phyloP scores from a whole-genome alignment of 345 rosid genomes.

The Murraya paniculata region DNA sequence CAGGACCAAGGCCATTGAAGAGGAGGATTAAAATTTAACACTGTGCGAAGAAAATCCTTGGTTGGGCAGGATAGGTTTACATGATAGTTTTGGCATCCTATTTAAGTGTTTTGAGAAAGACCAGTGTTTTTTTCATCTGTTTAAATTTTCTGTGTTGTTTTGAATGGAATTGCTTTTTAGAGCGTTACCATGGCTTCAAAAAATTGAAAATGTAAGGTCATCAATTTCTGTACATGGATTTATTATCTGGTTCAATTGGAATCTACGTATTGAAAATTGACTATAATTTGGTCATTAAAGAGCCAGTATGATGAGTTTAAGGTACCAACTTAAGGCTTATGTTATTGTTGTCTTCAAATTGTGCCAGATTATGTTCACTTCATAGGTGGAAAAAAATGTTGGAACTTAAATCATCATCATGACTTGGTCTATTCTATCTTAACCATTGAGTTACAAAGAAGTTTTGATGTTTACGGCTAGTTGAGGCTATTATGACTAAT shows the following conservation, averaged over 20 bases:
- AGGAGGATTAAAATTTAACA: constrained; percentile 39
- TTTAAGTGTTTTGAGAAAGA: constrained; percentile 1
- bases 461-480: neutral
- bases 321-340: neutral
- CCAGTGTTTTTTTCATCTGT: neutral
- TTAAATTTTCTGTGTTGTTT: too few species aligned
- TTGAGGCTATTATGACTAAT: neutral
- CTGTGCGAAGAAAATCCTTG: neutral
- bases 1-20: constrained; percentile 54
- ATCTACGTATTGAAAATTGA: neutral
- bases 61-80: neutral
- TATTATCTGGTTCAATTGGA: neutral
- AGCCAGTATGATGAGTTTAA: neutral
- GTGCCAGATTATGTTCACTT: neutral
- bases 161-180: too few species aligned
- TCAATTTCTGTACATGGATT: neutral
- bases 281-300: neutral
- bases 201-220: too few species aligned
- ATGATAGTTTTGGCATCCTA: neutral
- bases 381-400: neutral
- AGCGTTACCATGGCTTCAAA: too few species aligned
- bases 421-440: neutral
- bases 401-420: neutral
- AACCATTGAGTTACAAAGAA: neutral
- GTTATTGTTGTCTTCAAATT: neutral